Base-by-base conservation (phyloP, 2,329 filamentous ascomycete genomes). In the Paraphoma sp. region DNA sequence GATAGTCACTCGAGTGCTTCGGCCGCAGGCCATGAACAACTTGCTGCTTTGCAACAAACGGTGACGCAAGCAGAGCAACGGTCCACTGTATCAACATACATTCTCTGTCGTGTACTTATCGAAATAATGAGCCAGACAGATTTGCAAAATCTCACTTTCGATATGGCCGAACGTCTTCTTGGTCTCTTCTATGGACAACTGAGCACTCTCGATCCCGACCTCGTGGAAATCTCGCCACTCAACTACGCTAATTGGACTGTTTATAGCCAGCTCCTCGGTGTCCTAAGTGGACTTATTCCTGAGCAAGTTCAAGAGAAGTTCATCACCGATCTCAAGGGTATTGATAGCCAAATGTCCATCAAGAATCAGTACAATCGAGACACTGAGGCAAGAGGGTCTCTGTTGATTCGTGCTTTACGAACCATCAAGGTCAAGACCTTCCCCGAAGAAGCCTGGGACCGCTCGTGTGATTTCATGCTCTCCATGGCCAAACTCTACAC, bases 101-200 rank as follows among this genome's bases (percentile, higher is more conserved):
- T 99, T 17, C 86, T 99, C 3, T 99, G 95, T 72, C 87, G 95
- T 30, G 94, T 98, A 7, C 81, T 99, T 48, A 90, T 97, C 53
- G 93, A 98, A 74, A 93, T 99, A 47, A 95, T 98, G 74, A 89
- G 89, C 40, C 93, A 98, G 76, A 97, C 92, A 68, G 93, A 85
- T 29, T 80, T 98, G 44, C 84, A 87, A 33, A 90, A 87, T 17
- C 92, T 99, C 64, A 96, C 91, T 6, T 83, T 87, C 1, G 94
- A 97, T 65, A 96, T 97, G 87, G 93, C 96, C 57, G 92, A 95
- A 59, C 94, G 96, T 65, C 83, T 99, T 4, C 94, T 98, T 73
- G 92, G 89, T 61, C 96, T 99, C 57, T 97, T 99, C 52, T 99
- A 98, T 75, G 89, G 89, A n/a, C 95, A 98, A 75, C 83, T 99